Percentiles rank a stretch among this genome's conserved stretches.
These are phyloP conservation scores for Globisporangium takayamanum DNA, from an alignment of 352 stramenopile genomes.

Conservation along the genomic window DNA sequence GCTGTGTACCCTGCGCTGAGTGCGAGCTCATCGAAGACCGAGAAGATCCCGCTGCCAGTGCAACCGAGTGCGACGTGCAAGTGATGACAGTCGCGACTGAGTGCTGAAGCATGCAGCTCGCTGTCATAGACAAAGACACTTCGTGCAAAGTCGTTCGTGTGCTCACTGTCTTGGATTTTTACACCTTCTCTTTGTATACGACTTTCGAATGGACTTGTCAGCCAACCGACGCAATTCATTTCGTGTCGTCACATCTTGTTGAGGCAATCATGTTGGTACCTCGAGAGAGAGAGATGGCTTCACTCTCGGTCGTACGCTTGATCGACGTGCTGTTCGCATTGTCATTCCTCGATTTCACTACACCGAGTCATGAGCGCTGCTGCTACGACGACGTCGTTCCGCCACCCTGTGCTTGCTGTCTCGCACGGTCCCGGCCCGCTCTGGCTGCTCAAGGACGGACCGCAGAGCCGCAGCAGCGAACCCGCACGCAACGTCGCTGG, in stretches of 20 bases:
- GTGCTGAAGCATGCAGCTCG: background rate
- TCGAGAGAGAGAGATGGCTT: too few species aligned
- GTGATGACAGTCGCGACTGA: too few species aligned
- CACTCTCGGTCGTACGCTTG: too few species aligned
- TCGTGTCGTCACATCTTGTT: too few species aligned
- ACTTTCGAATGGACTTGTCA: too few species aligned
- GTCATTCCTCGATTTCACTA: background rate
- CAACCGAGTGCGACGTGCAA: background rate
- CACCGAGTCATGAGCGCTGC: conserved; percentile 5
- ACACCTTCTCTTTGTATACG: too few species aligned
- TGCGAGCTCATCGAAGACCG: conserved; percentile 22
- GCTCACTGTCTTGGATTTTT: too few species aligned
- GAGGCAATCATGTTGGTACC: too few species aligned
- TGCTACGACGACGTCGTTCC: background rate
- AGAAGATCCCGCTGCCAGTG: conserved; percentile 31
- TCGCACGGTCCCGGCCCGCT: conserved; percentile 59
- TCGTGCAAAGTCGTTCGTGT: too few species aligned
- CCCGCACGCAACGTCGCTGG: conserved; percentile 31
- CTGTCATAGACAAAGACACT: too few species aligned
- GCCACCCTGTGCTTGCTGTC: conserved; percentile 40
- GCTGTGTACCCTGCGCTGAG: conserved; percentile 29
- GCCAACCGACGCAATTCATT: too few species aligned
- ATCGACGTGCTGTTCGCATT: too few species aligned
- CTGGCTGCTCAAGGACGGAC: conserved; percentile 49
- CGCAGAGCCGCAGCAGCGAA: conserved; percentile 26